phyloP scores from a whole-genome alignment of 495 filamentous ascomycete species.

The Hyaloscypha bicolor region DNA sequence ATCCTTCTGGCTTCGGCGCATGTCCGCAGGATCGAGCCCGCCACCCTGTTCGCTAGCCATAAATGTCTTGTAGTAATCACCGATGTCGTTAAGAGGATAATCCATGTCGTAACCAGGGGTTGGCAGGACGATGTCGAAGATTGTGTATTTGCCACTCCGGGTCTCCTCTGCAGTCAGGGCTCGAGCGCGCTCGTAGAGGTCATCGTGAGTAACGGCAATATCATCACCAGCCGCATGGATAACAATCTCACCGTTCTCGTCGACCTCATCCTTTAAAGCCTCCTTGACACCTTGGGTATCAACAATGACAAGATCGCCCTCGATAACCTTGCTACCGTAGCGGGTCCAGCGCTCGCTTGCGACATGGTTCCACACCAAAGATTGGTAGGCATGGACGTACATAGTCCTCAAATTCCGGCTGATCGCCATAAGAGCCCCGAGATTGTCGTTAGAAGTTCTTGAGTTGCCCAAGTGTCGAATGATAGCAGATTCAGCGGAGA shows the following conservation, averaged over 20 bases:
- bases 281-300: slow-evolving; percentile 53
- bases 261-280: slow-evolving; percentile 41
- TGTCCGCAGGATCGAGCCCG: slow-evolving; percentile 76
- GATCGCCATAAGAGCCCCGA: slow-evolving; percentile 77
- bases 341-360: slow-evolving; percentile 76
- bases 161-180: slow-evolving; percentile 75
- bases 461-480: slow-evolving; percentile 68
- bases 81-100: slow-evolving; percentile 84
- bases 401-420: slow-evolving; percentile 80
- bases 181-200: slow-evolving; percentile 73
- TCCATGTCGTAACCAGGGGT: slow-evolving; percentile 86
- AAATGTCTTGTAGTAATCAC: slow-evolving; percentile 76
- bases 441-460: slow-evolving; percentile 58
- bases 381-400: slow-evolving; percentile 97
- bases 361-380: slow-evolving; percentile 86
- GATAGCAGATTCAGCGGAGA: slow-evolving; percentile 74
- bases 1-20: slow-evolving; percentile 84
- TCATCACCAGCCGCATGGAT: slow-evolving; percentile 61
- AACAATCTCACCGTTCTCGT: slow-evolving; percentile 71
- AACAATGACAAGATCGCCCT: slow-evolving; percentile 84
- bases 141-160: slow-evolving; percentile 73
- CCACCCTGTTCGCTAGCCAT: slow-evolving; percentile 81
- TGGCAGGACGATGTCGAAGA: slow-evolving; percentile 94
- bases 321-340: slow-evolving; percentile 70
- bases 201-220: slow-evolving; percentile 54